A percentile compares a stretch with the other conserved stretches of the same genome.
Evolutionary conservation across 129 eudicot genomes (phyloP).

Genomic region (Smallanthus sonchifolius): DNA sequence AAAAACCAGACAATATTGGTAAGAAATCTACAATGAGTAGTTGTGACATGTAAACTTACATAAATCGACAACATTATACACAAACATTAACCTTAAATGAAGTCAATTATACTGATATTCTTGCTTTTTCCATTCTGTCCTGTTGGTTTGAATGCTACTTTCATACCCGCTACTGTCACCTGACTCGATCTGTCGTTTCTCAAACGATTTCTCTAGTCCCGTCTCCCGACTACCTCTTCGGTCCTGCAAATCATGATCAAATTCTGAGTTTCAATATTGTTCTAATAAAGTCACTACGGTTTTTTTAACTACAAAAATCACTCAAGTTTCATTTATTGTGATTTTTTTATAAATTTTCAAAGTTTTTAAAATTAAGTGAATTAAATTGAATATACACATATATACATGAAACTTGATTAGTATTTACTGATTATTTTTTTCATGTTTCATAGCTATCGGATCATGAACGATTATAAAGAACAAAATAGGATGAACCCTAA

Average conservation of each 20-base stretch:
- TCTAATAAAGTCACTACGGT: background rate
- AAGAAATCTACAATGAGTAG: slow-evolving; percentile 28
- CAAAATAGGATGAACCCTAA: too few species aligned
- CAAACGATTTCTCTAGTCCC: slow-evolving; percentile 45
- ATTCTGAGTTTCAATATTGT: background rate
- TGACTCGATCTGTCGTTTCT: slow-evolving; percentile 51
- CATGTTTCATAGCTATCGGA: too few species aligned
- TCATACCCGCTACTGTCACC: slow-evolving; percentile 94
- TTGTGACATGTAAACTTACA: slow-evolving; percentile 23
- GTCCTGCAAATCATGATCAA: slow-evolving; percentile 39
- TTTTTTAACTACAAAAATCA: too few species aligned
- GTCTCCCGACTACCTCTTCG: slow-evolving; percentile 53
- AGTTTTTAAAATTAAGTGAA: too few species aligned
- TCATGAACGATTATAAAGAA: too few species aligned
- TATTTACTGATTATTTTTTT: too few species aligned
- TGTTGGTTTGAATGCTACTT: slow-evolving; percentile 62
- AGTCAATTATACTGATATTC: slow-evolving; percentile 25
- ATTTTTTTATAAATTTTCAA: too few species aligned
- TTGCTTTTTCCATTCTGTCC: slow-evolving; percentile 43
- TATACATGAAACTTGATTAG: too few species aligned
- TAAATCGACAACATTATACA: slow-evolving; percentile 28
- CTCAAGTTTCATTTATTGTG: too few species aligned
- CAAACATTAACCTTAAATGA: slow-evolving; percentile 15
- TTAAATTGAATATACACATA: too few species aligned
- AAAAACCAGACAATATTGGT: background rate